Evolutionary conservation across 345 rosid genomes (phyloP).

Genomic region (Bretschneidera sinensis): DNA sequence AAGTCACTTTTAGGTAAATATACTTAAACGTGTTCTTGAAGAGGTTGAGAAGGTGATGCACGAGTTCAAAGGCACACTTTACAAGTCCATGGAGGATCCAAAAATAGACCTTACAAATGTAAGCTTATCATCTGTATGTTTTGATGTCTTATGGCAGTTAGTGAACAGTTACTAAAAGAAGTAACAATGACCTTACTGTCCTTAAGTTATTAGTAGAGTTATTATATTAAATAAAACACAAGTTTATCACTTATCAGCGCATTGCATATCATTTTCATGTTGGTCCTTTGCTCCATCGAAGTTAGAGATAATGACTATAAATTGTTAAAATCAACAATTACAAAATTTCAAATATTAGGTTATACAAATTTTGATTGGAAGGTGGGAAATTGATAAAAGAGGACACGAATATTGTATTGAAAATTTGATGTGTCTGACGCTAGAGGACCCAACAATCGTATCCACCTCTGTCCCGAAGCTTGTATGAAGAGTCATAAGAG

Average conservation of each 20-base stretch:
- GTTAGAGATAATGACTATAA: neutral
- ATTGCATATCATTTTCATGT: neutral
- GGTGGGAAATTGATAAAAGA: neutral
- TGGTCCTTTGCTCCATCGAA: neutral
- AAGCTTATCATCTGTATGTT: slow-evolving; percentile 20
- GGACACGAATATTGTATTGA: neutral
- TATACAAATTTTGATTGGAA: neutral
- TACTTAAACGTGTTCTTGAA: slow-evolving; percentile 94
- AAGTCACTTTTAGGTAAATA: slow-evolving; percentile 67
- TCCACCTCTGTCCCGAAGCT: neutral
- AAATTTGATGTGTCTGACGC: neutral
- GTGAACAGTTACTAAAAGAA: neutral
- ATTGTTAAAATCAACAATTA: too few relatives aligned
- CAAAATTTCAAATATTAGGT: too few relatives aligned
- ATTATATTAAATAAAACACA: neutral
- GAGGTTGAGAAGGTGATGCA: slow-evolving; percentile 98
- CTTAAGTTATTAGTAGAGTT: neutral
- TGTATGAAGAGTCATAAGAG: neutral
- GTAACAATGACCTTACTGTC: neutral
- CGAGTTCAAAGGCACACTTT: slow-evolving; percentile 89
- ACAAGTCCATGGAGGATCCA: slow-evolving; percentile 97
- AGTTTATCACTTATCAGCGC: neutral
- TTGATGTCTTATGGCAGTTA: neutral
- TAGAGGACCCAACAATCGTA: neutral
- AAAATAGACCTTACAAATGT: slow-evolving; percentile 82